phyloP scores from a whole-genome alignment of 129 eudicot species.

The Ambrosia artemisiifolia region DNA sequence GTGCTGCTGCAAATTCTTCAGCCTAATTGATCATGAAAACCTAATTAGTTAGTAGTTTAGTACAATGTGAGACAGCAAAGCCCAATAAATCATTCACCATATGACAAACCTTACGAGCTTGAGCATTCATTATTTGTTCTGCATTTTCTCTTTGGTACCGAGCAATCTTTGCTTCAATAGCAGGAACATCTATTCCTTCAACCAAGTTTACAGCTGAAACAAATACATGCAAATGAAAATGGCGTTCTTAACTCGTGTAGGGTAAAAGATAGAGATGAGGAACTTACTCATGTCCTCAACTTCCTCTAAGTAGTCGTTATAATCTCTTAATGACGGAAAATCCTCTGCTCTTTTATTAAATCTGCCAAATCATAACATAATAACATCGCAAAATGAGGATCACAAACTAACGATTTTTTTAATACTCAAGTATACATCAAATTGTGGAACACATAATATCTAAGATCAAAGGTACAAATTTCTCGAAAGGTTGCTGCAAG shows the following conservation, averaged over 20 bases:
- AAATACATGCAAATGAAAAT: constrained; percentile 11
- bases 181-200: constrained; percentile 80
- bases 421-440: constrained; percentile 2
- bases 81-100: neutral
- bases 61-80: neutral
- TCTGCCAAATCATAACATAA: constrained; percentile 40
- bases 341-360: constrained; percentile 95
- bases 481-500: neutral
- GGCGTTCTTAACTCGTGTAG: neutral
- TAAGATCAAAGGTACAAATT: neutral
- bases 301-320: constrained; percentile 94
- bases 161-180: constrained; percentile 74
- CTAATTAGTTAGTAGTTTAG: neutral
- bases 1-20: constrained; percentile 94
- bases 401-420: neutral
- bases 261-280: constrained; percentile 13
- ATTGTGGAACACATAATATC: neutral
- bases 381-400: constrained; percentile 6
- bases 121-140: constrained; percentile 91
- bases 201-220: constrained; percentile 59
- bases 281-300: constrained; percentile 98
- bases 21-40: constrained; percentile 52
- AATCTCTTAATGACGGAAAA: constrained; percentile 79
- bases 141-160: constrained; percentile 83
- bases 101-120: constrained; percentile 74